Conservation (phyloP, 164 flowering plant species). For the Santalum album region DNA sequence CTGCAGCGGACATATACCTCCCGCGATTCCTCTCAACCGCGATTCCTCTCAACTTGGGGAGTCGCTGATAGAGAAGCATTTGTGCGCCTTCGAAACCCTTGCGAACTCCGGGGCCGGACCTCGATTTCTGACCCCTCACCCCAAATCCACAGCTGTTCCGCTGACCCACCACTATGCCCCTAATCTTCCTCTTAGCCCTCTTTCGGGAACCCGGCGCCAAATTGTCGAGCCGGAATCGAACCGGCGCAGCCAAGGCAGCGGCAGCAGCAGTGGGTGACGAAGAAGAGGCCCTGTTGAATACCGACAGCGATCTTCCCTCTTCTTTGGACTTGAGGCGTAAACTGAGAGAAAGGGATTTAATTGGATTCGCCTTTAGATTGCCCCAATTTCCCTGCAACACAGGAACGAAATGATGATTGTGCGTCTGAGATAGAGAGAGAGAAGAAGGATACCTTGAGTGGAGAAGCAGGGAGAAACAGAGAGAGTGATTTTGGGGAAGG, state of each 20-base stretch:
- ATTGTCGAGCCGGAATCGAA: conserved; percentile 64
- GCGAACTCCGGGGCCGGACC: conserved; percentile 86
- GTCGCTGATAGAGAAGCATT: conserved; percentile 78
- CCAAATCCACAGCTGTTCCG: conserved; percentile 95
- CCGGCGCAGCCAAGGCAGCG: conserved; percentile 11
- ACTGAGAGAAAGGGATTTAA: conserved; percentile 12
- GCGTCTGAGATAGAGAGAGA: conserved; percentile 1
- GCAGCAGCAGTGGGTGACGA: conserved; percentile 3
- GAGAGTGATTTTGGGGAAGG: conserved; percentile 6
- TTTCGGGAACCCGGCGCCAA: conserved; percentile 86
- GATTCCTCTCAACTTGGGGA: conserved; percentile 86
- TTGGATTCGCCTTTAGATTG: not conserved
- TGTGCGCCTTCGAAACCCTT: conserved; percentile 93
- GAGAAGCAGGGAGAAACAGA: conserved; percentile 3
- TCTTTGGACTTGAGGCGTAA: conserved; percentile 3
- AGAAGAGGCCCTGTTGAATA: conserved; percentile 24
- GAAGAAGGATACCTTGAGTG: conserved; percentile 15
- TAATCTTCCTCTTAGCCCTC: conserved; percentile 78
- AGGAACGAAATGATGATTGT: no score
- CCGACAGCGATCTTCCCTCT: conserved; percentile 9
- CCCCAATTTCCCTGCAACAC: conserved; percentile 24
- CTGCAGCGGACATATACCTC: conserved; percentile 42
- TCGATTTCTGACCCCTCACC: conserved; percentile 95
- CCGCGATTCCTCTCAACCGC: no score
- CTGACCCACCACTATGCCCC: conserved; percentile 83